Base-by-base conservation (phyloP, 768 basidiomycete genomes). In the Astraeus odoratus region DNA sequence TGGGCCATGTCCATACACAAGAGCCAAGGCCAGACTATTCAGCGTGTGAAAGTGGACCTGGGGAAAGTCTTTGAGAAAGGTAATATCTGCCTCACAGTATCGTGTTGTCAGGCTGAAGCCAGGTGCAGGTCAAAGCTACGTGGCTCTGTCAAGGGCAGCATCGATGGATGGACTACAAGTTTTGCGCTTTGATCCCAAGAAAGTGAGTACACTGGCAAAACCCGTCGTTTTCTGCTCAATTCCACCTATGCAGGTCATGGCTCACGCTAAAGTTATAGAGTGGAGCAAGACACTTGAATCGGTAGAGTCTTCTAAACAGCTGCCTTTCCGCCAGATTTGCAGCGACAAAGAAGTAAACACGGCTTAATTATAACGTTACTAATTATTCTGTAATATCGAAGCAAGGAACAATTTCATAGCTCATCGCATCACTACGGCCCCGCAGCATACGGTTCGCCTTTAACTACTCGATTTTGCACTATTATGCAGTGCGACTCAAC, bases 1-100 rank as follows among this genome's bases (percentile, higher is more conserved):
- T 87, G 82, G 83, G 83, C 84, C 0, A 81, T 85, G 69, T 78
- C 78, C 2, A 86, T 88, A 46, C 84, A 87, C 65, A 88, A 88
- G 61, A 77, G 75, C 46, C 86, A 87, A 55, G 85, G 84, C 1
- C 81, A 85, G 53, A 86, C 86, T 0, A 73, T 88, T 35, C 73
- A 77, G 35, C 69, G 74, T 35, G 77, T 83, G 43, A 80, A 74
- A 53, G 71, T 85, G 25, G 81, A 83, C 57, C 72, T 86, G 15
- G 71, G 74, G 8, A 72, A 66, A 30, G 78, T 83, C n/a, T 85
- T 85, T 55, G 83, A 76, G 56, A 74, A 74, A 47, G 74, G 73
- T 72, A 39, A 30, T 58, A 43, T 9, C 23, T 22, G 3, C 1
- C 0, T n/a, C n/a, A 4, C 8, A 2, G 10, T 9, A 18, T n/a